These are phyloP conservation scores for Talaromyces verruculosus DNA, from an alignment of 2,329 filamentous ascomycete species.

Conservation along the genomic window DNA sequence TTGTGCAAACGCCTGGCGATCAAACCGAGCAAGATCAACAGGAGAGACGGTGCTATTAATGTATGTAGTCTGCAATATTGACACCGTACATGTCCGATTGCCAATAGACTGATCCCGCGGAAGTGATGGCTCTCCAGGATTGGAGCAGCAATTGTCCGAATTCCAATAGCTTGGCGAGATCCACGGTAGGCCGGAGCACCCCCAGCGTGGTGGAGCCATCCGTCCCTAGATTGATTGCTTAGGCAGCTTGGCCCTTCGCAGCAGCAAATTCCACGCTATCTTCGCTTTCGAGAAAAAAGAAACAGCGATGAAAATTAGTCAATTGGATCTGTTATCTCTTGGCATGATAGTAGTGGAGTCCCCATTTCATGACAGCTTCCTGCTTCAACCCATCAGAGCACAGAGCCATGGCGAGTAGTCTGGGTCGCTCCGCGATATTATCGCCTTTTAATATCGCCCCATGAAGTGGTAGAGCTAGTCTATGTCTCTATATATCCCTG, in stretches of 20 bases:
- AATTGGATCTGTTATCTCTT: slow-evolving; percentile 22
- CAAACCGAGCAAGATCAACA: slow-evolving; percentile 1
- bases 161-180: slow-evolving; percentile 5
- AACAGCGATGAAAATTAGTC: slow-evolving; percentile 13
- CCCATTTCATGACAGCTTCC: slow-evolving; percentile 2
- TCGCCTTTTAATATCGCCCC: neutral
- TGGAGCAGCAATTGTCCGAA: slow-evolving; percentile 10
- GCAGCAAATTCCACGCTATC: slow-evolving; percentile 10
- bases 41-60: neutral
- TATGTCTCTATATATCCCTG: slow-evolving; percentile 11
- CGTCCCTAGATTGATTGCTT: neutral
- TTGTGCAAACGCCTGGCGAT: neutral
- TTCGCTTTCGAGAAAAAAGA: slow-evolving; percentile 18
- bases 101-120: slow-evolving; percentile 12
- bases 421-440: slow-evolving; percentile 12
- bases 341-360: slow-evolving; percentile 12
- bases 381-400: neutral
- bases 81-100: neutral
- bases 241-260: neutral
- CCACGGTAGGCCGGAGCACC: slow-evolving; percentile 4
- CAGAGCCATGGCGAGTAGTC: neutral
- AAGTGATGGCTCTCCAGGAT: slow-evolving; percentile 3
- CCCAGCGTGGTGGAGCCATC: slow-evolving; percentile 10
- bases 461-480: neutral
- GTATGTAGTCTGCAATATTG: neutral